phyloP scores from a whole-genome alignment of 441 rosid species.

The Monsonia emarginata region DNA sequence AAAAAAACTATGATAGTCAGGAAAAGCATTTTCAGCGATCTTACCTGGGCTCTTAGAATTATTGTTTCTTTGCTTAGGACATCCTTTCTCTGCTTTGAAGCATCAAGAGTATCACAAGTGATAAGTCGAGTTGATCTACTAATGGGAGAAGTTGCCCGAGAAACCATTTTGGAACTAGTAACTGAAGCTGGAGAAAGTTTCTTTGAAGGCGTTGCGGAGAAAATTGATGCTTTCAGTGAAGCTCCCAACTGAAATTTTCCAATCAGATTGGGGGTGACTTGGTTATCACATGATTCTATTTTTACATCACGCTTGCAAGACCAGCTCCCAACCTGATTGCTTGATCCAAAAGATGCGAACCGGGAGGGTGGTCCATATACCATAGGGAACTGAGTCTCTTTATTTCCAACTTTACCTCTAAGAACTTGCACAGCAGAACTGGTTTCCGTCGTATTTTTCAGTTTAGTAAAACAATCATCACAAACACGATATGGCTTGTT shows the following conservation, averaged over 20 bases:
- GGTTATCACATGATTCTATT: slow-evolving; percentile 68
- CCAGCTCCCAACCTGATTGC: slow-evolving; percentile 57
- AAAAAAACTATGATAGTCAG: neutral
- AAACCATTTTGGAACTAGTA: slow-evolving; percentile 78
- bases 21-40: neutral
- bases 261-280: slow-evolving; percentile 71
- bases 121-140: slow-evolving; percentile 68
- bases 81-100: slow-evolving; percentile 59
- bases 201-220: slow-evolving; percentile 77
- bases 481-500: slow-evolving; percentile 82
- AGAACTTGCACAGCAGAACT: slow-evolving; percentile 53
- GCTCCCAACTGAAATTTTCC: slow-evolving; percentile 74
- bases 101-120: slow-evolving; percentile 77
- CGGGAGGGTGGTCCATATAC: slow-evolving; percentile 41
- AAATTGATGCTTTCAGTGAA: slow-evolving; percentile 63
- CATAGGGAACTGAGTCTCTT: slow-evolving; percentile 52
- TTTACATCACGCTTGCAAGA: slow-evolving; percentile 62
- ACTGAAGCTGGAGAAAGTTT: slow-evolving; percentile 90
- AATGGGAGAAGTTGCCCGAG: slow-evolving; percentile 88
- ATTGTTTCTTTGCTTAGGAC: slow-evolving; percentile 64
- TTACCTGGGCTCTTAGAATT: slow-evolving; percentile 76
- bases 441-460: slow-evolving; percentile 57
- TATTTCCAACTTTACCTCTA: slow-evolving; percentile 58
- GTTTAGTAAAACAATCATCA: slow-evolving; percentile 69
- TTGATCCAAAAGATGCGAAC: slow-evolving; percentile 66